Percentiles rank a stretch among this genome's conserved stretches.
These are phyloP conservation scores for Spencermartinsiella europaea DNA, from an alignment of 805 yeast species.

Conservation along the genomic window DNA sequence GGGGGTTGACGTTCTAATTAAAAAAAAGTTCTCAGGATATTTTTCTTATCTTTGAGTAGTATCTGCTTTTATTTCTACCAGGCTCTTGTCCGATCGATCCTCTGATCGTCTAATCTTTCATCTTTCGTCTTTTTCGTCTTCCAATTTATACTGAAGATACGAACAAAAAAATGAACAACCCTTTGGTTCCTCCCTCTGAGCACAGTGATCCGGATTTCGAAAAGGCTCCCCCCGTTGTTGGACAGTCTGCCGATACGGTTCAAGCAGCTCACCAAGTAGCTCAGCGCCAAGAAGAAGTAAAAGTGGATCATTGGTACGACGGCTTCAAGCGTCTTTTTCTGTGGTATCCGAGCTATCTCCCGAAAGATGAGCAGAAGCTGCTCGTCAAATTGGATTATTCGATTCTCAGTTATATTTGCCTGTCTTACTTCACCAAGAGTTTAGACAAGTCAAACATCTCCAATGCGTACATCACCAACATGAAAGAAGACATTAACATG, in stretches of 20 bases:
- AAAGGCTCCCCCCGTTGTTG: not conserved
- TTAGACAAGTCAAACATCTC: slow-evolving; percentile 46
- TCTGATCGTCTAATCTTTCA: no score
- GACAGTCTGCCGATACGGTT: not conserved
- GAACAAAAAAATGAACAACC: no score
- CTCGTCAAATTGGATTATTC: slow-evolving; percentile 33
- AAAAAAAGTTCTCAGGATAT: no score
- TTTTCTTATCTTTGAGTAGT: no score
- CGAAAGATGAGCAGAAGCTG: slow-evolving; percentile 27
- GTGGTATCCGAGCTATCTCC: slow-evolving; percentile 31
- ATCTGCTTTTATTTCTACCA: no score
- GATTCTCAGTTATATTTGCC: slow-evolving; percentile 31
- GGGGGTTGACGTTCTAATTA: no score
- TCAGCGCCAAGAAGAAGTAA: not conserved
- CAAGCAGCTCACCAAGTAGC: not conserved
- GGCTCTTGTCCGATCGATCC: no score
- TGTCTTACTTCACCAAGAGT: slow-evolving; percentile 43
- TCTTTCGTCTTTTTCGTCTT: no score
- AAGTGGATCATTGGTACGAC: slow-evolving; percentile 24
- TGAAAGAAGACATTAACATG: slow-evolving; percentile 43
- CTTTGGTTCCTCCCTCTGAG: no score
- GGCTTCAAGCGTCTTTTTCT: slow-evolving; percentile 24
- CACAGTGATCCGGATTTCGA: not conserved
- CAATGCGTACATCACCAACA: slow-evolving; percentile 54
- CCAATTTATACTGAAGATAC: no score